Evolutionary conservation across 371 early-diverging fungal genomes (phyloP).

Genomic region (Apophysomyces variabilis): DNA sequence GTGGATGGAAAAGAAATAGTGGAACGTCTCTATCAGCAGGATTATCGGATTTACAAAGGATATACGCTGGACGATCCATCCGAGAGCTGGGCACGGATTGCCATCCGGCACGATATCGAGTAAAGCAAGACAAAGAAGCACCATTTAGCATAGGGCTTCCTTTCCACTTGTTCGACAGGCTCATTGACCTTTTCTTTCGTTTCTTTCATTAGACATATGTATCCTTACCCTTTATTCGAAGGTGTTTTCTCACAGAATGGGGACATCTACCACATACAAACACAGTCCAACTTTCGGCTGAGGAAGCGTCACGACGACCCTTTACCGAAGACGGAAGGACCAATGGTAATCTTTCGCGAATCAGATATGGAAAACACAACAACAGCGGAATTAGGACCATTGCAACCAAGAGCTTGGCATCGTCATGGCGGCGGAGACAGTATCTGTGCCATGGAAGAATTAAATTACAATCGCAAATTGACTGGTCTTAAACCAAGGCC

Average conservation of each 20-base stretch:
- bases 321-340: constrained; percentile 16
- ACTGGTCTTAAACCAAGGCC: constrained; percentile 10
- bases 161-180: too few species aligned
- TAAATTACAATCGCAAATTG: constrained; percentile 24
- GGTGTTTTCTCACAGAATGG: constrained; percentile 63
- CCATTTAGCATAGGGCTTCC: not conserved
- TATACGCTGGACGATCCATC: constrained; percentile 34
- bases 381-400: not conserved
- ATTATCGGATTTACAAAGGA: constrained; percentile 67
- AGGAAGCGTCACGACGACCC: constrained; percentile 65
- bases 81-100: constrained; percentile 67
- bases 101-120: constrained; percentile 50
- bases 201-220: constrained; percentile 12
- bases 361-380: constrained; percentile 48
- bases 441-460: constrained; percentile 30
- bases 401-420: not conserved
- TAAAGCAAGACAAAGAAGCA: constrained; percentile 13
- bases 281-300: constrained; percentile 56
- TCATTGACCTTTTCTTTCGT: not conserved
- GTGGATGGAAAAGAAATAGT: constrained; percentile 12
- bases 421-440: constrained; percentile 4
- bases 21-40: constrained; percentile 31
- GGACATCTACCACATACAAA: constrained; percentile 69
- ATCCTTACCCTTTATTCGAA: constrained; percentile 54
- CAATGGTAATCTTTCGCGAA: constrained; percentile 71